Base-by-base conservation (phyloP, 148 eudicot species). In the Rhododendron molle region DNA sequence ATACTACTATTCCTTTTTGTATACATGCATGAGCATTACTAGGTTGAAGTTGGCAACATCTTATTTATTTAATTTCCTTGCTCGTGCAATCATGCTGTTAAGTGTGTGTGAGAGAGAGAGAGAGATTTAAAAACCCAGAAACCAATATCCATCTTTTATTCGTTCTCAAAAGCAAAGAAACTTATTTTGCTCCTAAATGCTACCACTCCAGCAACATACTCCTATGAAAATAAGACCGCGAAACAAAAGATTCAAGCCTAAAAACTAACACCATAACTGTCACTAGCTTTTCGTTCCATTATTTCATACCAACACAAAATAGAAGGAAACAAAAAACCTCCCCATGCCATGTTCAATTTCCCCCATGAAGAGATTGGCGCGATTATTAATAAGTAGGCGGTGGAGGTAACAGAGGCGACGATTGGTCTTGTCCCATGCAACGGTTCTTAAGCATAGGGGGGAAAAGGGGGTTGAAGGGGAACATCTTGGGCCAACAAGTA, bases 401-500 rank as follows among this genome's bases (percentile, higher is more conserved):
- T 28, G 73, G 74, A 2, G 69, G 44, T 40, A 40, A 7, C 44
- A 40, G 10, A 10, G 71, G 71, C 28, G 34, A 69, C 74, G 2
- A 69, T 69, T 69, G 74, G 34, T 15, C 74, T 74, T 74, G 50
- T 20, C 26, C 20, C 18, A n/a, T 5, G 81, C 81, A 78, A 5
- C 26, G 15, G 60, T 46, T 46, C 58, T 49, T 78, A 18, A 78
- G 36, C 58, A 12, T 1, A 8, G 36, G 34, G 5, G 60, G 58
- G 21, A 47, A 47, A 13, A 47, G 49, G 7, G 81, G 81, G 34
- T 78, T 47, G 34, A n/a, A 46, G 50, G 81, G 81, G 10, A 79
- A 46, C 58, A 28, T 49, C 81, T 79, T 47, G 15, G 81, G 81
- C 81, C 38, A 79, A 49, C 81, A 79, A 16, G 52, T 14, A 49